These are phyloP conservation scores for Pichia sporocuriosa DNA, from an alignment of 805 yeast genomes.

Conservation along the genomic window DNA sequence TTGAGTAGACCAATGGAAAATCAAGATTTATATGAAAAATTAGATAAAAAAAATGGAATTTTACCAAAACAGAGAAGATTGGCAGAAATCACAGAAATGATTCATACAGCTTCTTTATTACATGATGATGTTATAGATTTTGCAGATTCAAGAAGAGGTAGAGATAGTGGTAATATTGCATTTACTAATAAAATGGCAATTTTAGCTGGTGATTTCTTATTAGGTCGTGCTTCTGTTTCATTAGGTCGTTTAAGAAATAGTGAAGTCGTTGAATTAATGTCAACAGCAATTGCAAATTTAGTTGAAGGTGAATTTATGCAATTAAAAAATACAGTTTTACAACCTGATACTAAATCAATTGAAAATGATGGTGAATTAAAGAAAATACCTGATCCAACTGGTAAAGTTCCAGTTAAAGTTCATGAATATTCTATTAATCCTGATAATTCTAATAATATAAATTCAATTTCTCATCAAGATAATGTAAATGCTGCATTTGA, in stretches of 20 bases:
- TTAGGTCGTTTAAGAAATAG: constrained; percentile 89
- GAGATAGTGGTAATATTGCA: constrained; percentile 87
- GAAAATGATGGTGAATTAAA: constrained; percentile 39
- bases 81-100: constrained; percentile 97
- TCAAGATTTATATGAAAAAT: constrained; percentile 46
- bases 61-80: constrained; percentile 90
- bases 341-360: constrained; percentile 38
- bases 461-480: constrained; percentile 45
- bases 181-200: constrained; percentile 97
- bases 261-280: constrained; percentile 93
- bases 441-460: background rate
- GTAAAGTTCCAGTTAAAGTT: constrained; percentile 51
- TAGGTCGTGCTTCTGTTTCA: constrained; percentile 95
- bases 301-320: constrained; percentile 99
- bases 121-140: constrained; percentile 97
- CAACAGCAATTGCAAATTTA: constrained; percentile 92
- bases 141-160: constrained; percentile 81
- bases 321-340: constrained; percentile 81
- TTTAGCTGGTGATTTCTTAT: constrained; percentile 89
- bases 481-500: constrained; percentile 88
- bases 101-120: constrained; percentile 89
- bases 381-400: constrained; percentile 50
- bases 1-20: constrained; percentile 72
- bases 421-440: constrained; percentile 48
- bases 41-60: constrained; percentile 62